A percentile compares a stretch with the other conserved stretches of the same genome.
phyloP scores from a whole-genome alignment of 108 stramenopile species.

The Conticribra weissflogii region DNA sequence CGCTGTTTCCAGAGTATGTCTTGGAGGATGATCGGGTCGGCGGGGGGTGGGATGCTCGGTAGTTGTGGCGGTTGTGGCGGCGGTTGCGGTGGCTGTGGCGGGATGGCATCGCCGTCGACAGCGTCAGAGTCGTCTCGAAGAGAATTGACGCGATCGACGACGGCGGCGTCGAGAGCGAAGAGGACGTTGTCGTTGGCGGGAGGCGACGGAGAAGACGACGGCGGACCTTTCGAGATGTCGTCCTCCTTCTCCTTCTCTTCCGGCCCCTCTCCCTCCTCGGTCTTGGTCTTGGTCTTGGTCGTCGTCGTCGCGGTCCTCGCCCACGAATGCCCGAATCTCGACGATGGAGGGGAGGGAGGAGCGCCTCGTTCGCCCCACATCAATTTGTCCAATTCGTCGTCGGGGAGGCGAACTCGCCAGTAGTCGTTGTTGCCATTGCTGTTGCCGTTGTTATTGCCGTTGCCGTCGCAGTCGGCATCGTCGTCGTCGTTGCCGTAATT shows the following conservation, averaged over 20 bases:
- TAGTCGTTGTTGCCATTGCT: constrained; percentile 12
- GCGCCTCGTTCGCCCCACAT: constrained; percentile 34
- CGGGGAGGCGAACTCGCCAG: constrained; percentile 22
- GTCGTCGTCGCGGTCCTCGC: constrained; percentile 6
- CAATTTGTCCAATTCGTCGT: constrained; percentile 26
- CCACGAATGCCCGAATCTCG: constrained; percentile 22
- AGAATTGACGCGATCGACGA: not conserved
- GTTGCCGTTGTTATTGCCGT: not conserved
- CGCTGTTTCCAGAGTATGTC: constrained; percentile 56
- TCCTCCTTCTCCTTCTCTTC: too few relatives aligned
- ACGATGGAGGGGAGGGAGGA: constrained; percentile 12
- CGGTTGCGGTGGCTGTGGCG: too few relatives aligned
- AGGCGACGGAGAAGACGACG: too few relatives aligned
- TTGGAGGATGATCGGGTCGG: constrained; percentile 45
- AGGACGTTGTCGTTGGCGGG: constrained; percentile 36
- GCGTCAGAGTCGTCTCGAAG: not conserved
- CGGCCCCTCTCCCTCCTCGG: not conserved
- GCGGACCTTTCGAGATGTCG: too few relatives aligned
- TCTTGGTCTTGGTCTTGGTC: not conserved
- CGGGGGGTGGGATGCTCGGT: too few relatives aligned
- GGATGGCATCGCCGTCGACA: not conserved
- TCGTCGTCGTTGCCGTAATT: constrained; percentile 1
- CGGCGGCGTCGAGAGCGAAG: constrained; percentile 23
- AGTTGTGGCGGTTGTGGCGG: too few relatives aligned
- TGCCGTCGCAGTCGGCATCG: constrained; percentile 14